Conservation (phyloP, 495 filamentous ascomycete species). For the Talaromyces ruber region DNA sequence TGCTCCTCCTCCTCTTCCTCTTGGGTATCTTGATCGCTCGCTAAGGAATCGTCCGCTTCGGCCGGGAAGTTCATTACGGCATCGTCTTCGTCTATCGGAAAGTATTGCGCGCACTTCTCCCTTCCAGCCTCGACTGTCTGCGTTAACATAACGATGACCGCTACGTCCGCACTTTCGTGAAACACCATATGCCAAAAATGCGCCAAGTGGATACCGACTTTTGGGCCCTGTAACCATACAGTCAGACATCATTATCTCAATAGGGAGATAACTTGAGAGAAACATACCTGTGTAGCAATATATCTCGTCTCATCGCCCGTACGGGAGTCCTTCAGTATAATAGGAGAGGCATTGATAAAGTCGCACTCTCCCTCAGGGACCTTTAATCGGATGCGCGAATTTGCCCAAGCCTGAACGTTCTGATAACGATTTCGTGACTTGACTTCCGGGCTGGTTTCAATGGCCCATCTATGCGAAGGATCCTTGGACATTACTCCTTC, state of each 20-base stretch:
- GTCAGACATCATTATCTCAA: constrained; percentile 3
- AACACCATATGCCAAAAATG: constrained; percentile 97
- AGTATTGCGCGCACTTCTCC: constrained; percentile 92
- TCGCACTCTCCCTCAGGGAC: constrained; percentile 74
- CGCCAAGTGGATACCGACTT: constrained; percentile 50
- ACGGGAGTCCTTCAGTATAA: constrained; percentile 52
- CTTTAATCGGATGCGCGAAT: constrained; percentile 74
- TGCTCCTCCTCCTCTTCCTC: constrained; percentile 8
- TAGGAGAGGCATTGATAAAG: constrained; percentile 96
- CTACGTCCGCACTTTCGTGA: constrained; percentile 68
- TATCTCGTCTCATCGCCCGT: constrained; percentile 45
- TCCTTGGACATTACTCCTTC: constrained; percentile 28
- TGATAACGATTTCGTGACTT: constrained; percentile 65
- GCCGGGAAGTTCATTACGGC: constrained; percentile 54
- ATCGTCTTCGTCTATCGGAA: constrained; percentile 52
- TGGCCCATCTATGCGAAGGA: constrained; percentile 37
- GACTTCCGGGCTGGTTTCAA: constrained; percentile 42
- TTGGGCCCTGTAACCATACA: constrained; percentile 53
- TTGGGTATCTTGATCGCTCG: constrained; percentile 16
- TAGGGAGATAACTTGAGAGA: constrained; percentile 11
- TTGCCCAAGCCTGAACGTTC: constrained; percentile 79
- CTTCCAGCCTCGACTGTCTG: constrained; percentile 72
- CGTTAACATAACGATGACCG: constrained; percentile 93
- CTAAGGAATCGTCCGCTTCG: constrained; percentile 29
- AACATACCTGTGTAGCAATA: constrained; percentile 57